A percentile compares a stretch with the other conserved stretches of the same genome.
These are phyloP conservation scores for Domatiomyces globalis DNA, from an alignment of 2,329 filamentous ascomycete species.

Conservation along the genomic window DNA sequence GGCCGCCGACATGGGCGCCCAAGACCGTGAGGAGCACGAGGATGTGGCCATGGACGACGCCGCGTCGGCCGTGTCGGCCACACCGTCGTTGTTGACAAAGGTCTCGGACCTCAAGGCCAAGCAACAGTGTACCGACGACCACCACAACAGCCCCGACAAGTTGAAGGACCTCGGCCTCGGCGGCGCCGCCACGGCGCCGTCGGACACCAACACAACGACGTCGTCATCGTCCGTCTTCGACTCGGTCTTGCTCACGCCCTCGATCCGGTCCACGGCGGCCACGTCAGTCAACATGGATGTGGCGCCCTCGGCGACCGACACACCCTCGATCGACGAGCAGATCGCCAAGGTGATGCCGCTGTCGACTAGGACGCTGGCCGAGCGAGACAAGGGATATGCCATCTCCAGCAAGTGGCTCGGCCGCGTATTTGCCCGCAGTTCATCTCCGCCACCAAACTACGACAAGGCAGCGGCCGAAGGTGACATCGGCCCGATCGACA, in stretches of 20 bases:
- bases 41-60: constrained; percentile 23
- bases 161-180: background rate
- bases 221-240: constrained; percentile 23
- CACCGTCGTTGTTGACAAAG: background rate
- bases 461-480: constrained; percentile 47
- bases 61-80: constrained; percentile 2
- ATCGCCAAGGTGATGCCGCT: constrained; percentile 57
- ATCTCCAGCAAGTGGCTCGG: constrained; percentile 69
- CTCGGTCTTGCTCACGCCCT: constrained; percentile 26
- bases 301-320: constrained; percentile 16
- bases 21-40: constrained; percentile 18
- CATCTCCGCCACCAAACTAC: constrained; percentile 41
- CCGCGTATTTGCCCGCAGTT: constrained; percentile 53
- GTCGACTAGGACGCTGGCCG: constrained; percentile 33
- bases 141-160: constrained; percentile 3
- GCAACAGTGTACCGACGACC: constrained; percentile 12
- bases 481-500: constrained; percentile 69
- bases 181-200: constrained; percentile 1
- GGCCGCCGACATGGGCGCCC: constrained; percentile 40
- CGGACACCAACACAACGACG: constrained; percentile 2
- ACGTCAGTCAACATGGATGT: constrained; percentile 15
- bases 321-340: constrained; percentile 51
- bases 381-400: constrained; percentile 51
- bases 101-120: constrained; percentile 13
- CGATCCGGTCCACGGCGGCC: constrained; percentile 25